phyloP scores from a whole-genome alignment of 2,329 filamentous ascomycete species.

The Ophiocordyceps camponoti-saundersi region DNA sequence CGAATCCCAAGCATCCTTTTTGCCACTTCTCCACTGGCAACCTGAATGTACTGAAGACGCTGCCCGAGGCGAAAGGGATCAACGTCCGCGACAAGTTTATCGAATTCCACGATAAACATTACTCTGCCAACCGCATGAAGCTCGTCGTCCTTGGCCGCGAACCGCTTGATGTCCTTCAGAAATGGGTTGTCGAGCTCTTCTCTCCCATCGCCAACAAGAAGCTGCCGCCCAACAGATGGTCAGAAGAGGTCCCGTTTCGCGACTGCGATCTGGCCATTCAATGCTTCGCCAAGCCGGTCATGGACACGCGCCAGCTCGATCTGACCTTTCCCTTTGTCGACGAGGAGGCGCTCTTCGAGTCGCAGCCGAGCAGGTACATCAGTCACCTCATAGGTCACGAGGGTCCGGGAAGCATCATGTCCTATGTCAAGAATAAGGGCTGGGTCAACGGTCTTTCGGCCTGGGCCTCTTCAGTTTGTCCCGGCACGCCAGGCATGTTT shows the following conservation, averaged over 20 bases:
- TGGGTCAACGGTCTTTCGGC: constrained; percentile 76
- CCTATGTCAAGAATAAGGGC: constrained; percentile 76
- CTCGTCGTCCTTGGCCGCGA: constrained; percentile 74
- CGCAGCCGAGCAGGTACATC: constrained; percentile 71
- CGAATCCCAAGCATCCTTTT: constrained; percentile 74
- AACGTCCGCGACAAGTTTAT: constrained; percentile 86
- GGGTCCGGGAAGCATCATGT: constrained; percentile 79
- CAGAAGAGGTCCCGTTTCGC: constrained; percentile 30
- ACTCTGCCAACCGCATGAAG: constrained; percentile 91
- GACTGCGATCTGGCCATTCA: constrained; percentile 41
- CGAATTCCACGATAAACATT: constrained; percentile 75
- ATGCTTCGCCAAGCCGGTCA: constrained; percentile 79
- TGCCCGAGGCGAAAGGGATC: constrained; percentile 61
- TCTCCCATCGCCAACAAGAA: constrained; percentile 68
- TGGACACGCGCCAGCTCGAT: constrained; percentile 67
- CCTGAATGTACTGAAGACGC: constrained; percentile 67
- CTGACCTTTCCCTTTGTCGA: constrained; percentile 75
- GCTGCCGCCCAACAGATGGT: constrained; percentile 43
- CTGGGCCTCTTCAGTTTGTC: constrained; percentile 59
- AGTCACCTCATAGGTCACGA: constrained; percentile 85
- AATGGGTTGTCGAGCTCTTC: constrained; percentile 75
- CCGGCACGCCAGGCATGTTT: constrained; percentile 62
- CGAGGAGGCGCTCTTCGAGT: constrained; percentile 62
- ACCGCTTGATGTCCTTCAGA: constrained; percentile 62
- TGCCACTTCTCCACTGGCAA: constrained; percentile 88